phyloP scores from a whole-genome alignment of 257 asterid genomes.

The Gentiana straminea region DNA sequence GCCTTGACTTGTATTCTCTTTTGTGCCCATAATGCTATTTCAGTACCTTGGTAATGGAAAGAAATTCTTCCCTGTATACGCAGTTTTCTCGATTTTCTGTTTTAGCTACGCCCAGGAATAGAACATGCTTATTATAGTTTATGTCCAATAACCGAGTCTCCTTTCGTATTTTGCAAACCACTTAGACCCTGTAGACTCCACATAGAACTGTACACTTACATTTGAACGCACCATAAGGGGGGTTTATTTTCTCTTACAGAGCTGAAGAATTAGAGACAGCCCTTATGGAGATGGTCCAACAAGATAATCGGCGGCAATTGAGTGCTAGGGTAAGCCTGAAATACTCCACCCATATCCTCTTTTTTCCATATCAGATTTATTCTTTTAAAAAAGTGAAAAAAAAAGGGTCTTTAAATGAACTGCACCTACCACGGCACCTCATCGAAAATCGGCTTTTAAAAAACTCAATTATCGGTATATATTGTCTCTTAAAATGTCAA shows the following conservation, averaged over 20 bases:
- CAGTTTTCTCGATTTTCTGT: background rate
- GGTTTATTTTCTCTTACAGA: slow-evolving; percentile 28
- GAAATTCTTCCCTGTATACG: background rate
- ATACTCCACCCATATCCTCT: background rate
- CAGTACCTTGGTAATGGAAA: background rate
- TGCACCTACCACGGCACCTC: too few species aligned
- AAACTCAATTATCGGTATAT: too few species aligned
- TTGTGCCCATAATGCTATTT: slow-evolving; percentile 1
- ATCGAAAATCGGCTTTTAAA: too few species aligned
- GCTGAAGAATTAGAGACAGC: slow-evolving; percentile 93
- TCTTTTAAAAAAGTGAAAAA: too few species aligned
- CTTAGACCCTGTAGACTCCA: too few species aligned
- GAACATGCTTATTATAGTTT: background rate
- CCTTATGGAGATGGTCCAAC: slow-evolving; percentile 72
- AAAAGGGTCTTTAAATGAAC: background rate
- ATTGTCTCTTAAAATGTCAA: too few species aligned
- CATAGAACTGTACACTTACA: background rate
- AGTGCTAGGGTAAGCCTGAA: slow-evolving; percentile 56
- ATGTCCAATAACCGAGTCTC: background rate
- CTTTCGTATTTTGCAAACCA: background rate
- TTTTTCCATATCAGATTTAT: background rate
- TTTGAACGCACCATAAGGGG: slow-evolving; percentile 5
- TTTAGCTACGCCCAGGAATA: background rate
- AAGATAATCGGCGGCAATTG: slow-evolving; percentile 77
- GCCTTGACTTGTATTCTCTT: background rate